Percentiles rank a stretch among this genome's conserved stretches.
Evolutionary conservation across 768 basidiomycete species (phyloP).

Genomic region (Boletus patriciae): DNA sequence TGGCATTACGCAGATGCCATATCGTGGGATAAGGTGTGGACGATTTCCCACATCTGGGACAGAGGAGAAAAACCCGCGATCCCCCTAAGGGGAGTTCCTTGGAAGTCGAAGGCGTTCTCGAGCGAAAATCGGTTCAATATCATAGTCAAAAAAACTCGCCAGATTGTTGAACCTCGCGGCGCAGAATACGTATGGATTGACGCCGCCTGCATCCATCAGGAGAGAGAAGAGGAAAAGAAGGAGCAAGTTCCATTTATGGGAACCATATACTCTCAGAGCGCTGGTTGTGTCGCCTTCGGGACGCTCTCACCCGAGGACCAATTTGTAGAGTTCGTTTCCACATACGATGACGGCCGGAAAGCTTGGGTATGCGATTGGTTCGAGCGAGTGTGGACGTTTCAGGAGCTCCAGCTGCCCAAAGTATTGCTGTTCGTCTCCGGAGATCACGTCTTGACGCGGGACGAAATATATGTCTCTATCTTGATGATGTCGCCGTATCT

Average conservation of each 20-base stretch:
- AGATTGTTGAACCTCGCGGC: neutral
- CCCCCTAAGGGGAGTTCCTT: constrained; percentile 1
- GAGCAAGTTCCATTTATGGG: constrained; percentile 9
- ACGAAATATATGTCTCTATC: constrained; percentile 9
- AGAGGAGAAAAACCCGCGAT: neutral
- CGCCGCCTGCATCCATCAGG: constrained; percentile 9
- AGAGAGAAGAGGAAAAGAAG: neutral
- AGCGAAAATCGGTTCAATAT: constrained; percentile 4
- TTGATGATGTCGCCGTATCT: constrained; percentile 15
- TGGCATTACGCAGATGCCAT: neutral
- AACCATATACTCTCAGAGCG: constrained; percentile 6
- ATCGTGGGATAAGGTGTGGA: constrained; percentile 7
- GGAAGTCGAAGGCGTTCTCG: constrained; percentile 5
- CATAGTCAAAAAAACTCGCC: neutral
- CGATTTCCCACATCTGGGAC: constrained; percentile 13
- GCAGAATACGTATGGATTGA: constrained; percentile 12
- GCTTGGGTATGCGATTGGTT: constrained; percentile 16
- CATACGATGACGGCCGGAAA: constrained; percentile 5
- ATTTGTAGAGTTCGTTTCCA: neutral
- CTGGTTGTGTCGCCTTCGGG: constrained; percentile 13
- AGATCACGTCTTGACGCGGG: constrained; percentile 1
- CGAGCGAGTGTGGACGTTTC: constrained; percentile 17
- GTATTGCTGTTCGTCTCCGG: constrained; percentile 10
- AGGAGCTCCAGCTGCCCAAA: constrained; percentile 11
- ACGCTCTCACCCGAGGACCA: neutral